Percentiles rank a stretch among this genome's conserved stretches.
phyloP scores from a whole-genome alignment of 1,284 basidiomycete genomes.

The Marasmius sp. region DNA sequence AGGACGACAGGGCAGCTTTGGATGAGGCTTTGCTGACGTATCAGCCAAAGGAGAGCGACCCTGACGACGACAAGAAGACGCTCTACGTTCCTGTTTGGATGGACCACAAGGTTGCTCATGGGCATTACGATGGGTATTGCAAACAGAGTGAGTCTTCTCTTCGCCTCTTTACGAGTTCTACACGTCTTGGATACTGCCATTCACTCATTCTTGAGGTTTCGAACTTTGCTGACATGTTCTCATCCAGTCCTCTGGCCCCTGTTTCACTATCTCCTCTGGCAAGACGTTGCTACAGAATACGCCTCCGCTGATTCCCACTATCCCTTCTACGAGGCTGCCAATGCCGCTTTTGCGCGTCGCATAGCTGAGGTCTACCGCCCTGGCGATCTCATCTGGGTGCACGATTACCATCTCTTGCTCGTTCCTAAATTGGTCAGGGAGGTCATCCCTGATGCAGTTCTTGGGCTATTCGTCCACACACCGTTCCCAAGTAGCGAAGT shows the following conservation, averaged over 20 bases:
- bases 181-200: not conserved
- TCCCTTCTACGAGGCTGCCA: conserved; percentile 83
- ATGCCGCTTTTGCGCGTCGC: conserved; percentile 81
- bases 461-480: conserved; percentile 96
- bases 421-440: conserved; percentile 86
- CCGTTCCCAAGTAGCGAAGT: conserved; percentile 97
- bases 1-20: conserved; percentile 61
- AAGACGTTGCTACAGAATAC: conserved; percentile 84
- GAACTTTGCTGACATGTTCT: not conserved
- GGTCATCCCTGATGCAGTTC: conserved; percentile 72
- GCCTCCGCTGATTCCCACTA: conserved; percentile 85
- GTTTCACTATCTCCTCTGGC: conserved; percentile 98
- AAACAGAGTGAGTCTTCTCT: conserved; percentile 73
- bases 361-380: conserved; percentile 80
- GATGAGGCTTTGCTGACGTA: conserved; percentile 60
- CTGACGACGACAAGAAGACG: conserved; percentile 55
- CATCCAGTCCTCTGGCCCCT: conserved; percentile 88
- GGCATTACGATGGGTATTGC: conserved; percentile 97
- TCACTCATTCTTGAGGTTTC: not conserved
- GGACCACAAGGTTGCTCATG: conserved; percentile 87
- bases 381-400: conserved; percentile 90
- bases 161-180: not conserved
- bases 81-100: conserved; percentile 91
- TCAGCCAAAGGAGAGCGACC: conserved; percentile 58
- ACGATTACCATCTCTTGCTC: conserved; percentile 93